Percentiles rank a stretch among this genome's conserved stretches.
Conservation (phyloP, 2,329 filamentous ascomycete species). For the Colletotrichum tropicale region DNA sequence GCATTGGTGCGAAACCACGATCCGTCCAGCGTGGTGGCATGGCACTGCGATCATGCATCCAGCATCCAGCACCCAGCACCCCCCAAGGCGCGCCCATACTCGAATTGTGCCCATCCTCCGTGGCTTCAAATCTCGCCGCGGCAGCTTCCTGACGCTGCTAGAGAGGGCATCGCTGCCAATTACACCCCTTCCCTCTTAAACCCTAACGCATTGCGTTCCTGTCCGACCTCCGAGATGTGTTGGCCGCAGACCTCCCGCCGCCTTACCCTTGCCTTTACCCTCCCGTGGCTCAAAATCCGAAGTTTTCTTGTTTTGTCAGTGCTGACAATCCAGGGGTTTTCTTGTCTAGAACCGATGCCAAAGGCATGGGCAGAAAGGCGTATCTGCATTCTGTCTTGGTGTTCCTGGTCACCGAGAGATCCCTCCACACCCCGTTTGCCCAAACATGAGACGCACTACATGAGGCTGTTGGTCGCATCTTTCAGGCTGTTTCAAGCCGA, state of each 20-base stretch:
- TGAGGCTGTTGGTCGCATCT: not conserved
- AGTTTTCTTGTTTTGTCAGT: not conserved
- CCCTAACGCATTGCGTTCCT: not conserved
- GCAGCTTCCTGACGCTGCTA: not conserved
- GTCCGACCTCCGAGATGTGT: not conserved
- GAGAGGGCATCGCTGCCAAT: not conserved
- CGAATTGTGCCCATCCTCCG: constrained; percentile 6
- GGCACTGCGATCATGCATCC: not conserved
- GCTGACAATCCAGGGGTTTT: not conserved
- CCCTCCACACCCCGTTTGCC: not conserved
- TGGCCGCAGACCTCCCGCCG: not conserved
- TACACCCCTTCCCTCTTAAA: not conserved
- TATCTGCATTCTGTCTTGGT: not conserved
- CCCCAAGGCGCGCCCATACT: not conserved
- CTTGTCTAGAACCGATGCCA: not conserved
- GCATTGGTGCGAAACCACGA: constrained; percentile 8
- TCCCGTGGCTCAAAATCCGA: not conserved
- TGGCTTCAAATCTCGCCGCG: not conserved
- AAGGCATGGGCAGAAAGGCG: not conserved
- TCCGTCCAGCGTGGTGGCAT: not conserved
- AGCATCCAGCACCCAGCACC: not conserved
- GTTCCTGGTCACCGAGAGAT: not conserved
- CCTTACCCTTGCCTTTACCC: not conserved
- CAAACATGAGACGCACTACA: not conserved
- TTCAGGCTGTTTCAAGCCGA: not conserved